Evolutionary conservation across 2,329 filamentous ascomycete genomes (phyloP).

Genomic region (Setomelanomma holmii): DNA sequence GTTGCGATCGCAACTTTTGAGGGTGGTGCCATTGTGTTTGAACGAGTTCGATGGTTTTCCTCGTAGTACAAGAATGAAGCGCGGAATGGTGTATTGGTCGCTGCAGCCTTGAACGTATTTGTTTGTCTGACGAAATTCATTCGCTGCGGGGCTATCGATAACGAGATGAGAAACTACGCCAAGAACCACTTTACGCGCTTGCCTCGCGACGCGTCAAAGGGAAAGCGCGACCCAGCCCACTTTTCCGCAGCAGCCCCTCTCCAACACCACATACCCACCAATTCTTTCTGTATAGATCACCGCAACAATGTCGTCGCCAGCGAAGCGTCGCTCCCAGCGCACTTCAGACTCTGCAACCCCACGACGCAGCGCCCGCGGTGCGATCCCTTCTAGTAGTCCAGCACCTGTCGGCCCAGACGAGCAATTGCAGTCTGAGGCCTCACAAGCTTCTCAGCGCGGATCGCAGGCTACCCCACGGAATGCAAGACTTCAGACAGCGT

Average conservation of each 20-base stretch:
- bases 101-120: conserved; percentile 20
- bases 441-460: conserved; percentile 48
- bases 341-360: conserved; percentile 64
- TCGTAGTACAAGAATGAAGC: background rate
- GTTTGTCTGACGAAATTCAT: conserved; percentile 28
- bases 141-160: conserved; percentile 15
- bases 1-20: conserved; percentile 80
- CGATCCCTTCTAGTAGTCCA: conserved; percentile 62
- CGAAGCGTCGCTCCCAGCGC: conserved; percentile 62
- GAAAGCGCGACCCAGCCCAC: conserved; percentile 23
- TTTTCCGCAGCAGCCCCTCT: conserved; percentile 18
- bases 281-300: background rate
- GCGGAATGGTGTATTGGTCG: conserved; percentile 6
- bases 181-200: background rate
- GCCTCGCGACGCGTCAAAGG: conserved; percentile 33
- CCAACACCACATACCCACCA: background rate
- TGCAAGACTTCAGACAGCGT: conserved; percentile 50
- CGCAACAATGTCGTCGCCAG: conserved; percentile 67
- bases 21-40: conserved; percentile 74
- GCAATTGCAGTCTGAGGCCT: conserved; percentile 53
- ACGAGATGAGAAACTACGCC: background rate
- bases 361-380: conserved; percentile 60
- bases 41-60: background rate
- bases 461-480: conserved; percentile 56
- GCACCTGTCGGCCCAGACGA: conserved; percentile 50